These are phyloP conservation scores for Talaromyces sp. DNA, from an alignment of 2,329 filamentous ascomycete genomes.

Conservation along the genomic window DNA sequence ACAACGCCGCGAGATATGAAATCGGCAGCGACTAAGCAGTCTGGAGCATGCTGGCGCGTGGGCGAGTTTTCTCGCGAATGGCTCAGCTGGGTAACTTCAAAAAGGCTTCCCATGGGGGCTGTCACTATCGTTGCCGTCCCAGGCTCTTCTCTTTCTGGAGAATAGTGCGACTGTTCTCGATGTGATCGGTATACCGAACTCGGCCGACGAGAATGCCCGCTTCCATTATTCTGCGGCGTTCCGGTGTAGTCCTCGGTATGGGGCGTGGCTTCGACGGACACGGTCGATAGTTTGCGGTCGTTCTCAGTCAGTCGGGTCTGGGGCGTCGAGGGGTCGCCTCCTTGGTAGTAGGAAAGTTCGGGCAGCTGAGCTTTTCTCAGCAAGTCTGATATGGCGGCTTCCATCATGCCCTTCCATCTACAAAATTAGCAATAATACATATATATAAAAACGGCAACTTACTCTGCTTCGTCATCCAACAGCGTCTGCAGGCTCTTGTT, in stretches of 20 bases:
- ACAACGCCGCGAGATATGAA: conserved; percentile 49
- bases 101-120: conserved; percentile 45
- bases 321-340: conserved; percentile 22
- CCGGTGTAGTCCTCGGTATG: conserved; percentile 16
- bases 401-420: conserved; percentile 36
- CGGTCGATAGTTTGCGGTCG: conserved; percentile 28
- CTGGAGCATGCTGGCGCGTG: conserved; percentile 25
- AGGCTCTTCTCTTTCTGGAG: conserved; percentile 32
- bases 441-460: conserved; percentile 13
- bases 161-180: conserved; percentile 26
- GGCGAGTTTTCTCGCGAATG: conserved; percentile 31
- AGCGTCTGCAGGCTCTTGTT: conserved; percentile 50
- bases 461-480: conserved; percentile 46
- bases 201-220: conserved; percentile 10
- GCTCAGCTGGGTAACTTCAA: conserved; percentile 44
- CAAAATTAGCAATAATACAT: conserved; percentile 16
- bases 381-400: conserved; percentile 34
- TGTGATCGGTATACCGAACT: conserved; percentile 21
- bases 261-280: conserved; percentile 23
- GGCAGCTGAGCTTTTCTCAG: conserved; percentile 32
- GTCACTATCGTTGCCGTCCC: conserved; percentile 33
- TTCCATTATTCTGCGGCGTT: conserved; percentile 10
- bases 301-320: conserved; percentile 23
- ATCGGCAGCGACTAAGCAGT: conserved; percentile 38
- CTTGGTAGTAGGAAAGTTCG: conserved; percentile 34